Conservation (phyloP, 768 basidiomycete species). For the Boletus rex-veris region DNA sequence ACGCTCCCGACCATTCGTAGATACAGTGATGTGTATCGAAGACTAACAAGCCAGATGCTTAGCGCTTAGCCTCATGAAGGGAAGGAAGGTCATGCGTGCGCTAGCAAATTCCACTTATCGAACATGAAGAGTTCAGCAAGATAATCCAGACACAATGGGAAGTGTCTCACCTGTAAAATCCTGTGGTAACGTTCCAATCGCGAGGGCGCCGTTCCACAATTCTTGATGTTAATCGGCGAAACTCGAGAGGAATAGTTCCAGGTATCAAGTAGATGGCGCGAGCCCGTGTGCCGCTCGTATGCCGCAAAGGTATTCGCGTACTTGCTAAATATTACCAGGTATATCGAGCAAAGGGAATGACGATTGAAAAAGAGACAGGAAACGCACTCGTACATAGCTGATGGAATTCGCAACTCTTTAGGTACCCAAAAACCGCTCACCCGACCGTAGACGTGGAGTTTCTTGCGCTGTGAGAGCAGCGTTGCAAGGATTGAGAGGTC, state of each 20-base stretch:
- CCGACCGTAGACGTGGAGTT: neutral
- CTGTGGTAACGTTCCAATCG: constrained; percentile 44
- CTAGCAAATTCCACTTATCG: constrained; percentile 39
- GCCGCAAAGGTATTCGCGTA: constrained; percentile 38
- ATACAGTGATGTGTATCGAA: too few species aligned
- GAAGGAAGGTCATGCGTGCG: too few species aligned
- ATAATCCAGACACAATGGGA: neutral
- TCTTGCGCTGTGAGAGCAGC: neutral
- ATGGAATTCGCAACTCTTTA: neutral
- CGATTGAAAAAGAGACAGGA: neutral
- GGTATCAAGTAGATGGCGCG: constrained; percentile 26
- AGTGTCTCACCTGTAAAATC: constrained; percentile 34
- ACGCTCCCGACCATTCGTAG: too few species aligned
- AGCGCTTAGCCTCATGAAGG: too few species aligned
- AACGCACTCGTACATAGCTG: constrained; percentile 3
- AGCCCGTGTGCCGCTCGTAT: constrained; percentile 42
- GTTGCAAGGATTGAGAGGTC: constrained; percentile 3
- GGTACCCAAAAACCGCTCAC: neutral
- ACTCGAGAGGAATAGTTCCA: constrained; percentile 29
- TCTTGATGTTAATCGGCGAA: constrained; percentile 24
- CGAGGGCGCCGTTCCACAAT: constrained; percentile 41
- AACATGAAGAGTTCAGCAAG: neutral
- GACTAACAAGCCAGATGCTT: too few species aligned
- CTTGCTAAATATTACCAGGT: constrained; percentile 33
- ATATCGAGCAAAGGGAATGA: neutral